A percentile compares a stretch with the other conserved stretches of the same genome.
phyloP scores from a whole-genome alignment of 2,329 filamentous ascomycete species.

The Dendrostoma leiphaemia region DNA sequence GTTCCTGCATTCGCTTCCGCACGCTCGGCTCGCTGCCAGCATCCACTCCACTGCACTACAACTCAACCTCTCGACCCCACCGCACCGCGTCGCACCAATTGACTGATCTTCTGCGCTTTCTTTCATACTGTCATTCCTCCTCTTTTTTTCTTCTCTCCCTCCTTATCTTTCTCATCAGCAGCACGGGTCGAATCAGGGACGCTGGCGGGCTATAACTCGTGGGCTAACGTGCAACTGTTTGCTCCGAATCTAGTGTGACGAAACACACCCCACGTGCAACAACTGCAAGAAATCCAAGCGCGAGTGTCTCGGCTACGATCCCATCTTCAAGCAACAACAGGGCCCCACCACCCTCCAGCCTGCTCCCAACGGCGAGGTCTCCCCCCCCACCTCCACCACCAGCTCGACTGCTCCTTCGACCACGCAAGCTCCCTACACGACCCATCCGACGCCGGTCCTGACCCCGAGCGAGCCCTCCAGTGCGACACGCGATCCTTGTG shows the following conservation, averaged over 20 bases:
- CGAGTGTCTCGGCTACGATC: constrained; percentile 83
- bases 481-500: constrained; percentile 7
- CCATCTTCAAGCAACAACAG: constrained; percentile 68
- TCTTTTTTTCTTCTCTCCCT: neutral
- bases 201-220: too few species aligned
- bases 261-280: constrained; percentile 87
- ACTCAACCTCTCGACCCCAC: neutral
- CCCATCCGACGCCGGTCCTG: constrained; percentile 17
- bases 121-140: neutral
- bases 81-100: neutral
- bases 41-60: neutral
- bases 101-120: neutral
- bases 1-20: constrained; percentile 12
- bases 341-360: constrained; percentile 72
- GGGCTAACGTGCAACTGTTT: constrained; percentile 1
- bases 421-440: constrained; percentile 33
- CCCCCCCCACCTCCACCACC: constrained; percentile 34
- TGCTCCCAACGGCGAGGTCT: constrained; percentile 48
- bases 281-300: constrained; percentile 88
- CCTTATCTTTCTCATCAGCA: neutral
- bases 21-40: neutral
- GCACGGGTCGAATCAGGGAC: neutral
- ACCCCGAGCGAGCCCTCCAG: constrained; percentile 14
- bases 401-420: constrained; percentile 33
- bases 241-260: constrained; percentile 71